Percentiles rank a stretch among this genome's conserved stretches.
phyloP scores from a whole-genome alignment of 1,284 basidiomycete genomes.

The Microbotryomycetes sp. region DNA sequence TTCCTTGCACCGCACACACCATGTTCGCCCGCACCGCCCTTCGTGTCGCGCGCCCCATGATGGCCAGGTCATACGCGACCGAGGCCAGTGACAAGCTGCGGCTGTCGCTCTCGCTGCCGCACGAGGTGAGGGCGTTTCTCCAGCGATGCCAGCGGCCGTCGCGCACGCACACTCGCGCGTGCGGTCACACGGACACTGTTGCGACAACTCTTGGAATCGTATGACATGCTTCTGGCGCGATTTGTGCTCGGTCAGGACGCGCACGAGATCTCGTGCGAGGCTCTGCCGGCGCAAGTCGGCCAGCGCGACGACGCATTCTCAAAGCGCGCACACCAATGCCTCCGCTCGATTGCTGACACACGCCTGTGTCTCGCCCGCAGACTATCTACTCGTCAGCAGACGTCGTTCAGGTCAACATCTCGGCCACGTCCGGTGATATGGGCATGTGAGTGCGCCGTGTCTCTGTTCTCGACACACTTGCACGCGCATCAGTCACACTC shows the following conservation, averaged over 20 bases:
- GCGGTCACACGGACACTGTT: no score
- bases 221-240: not conserved
- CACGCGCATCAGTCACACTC: no score
- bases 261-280: no score
- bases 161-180: not conserved
- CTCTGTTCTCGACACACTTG: not conserved
- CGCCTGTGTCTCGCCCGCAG: constrained; percentile 45
- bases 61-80: constrained; percentile 61
- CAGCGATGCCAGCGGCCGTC: not conserved
- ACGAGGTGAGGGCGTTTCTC: constrained; percentile 55
- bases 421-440: constrained; percentile 94
- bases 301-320: not conserved
- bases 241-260: not conserved
- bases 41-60: constrained; percentile 8
- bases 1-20: not conserved
- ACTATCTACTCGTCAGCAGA: constrained; percentile 77
- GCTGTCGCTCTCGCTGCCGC: constrained; percentile 82
- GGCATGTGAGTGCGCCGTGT: constrained; percentile 53
- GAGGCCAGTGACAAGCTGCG: constrained; percentile 70
- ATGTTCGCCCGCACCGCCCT: constrained; percentile 13
- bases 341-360: not conserved
- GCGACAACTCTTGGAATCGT: no score
- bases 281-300: not conserved
- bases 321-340: not conserved
- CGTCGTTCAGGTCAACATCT: constrained; percentile 87